Conservation (phyloP, 2,329 filamentous ascomycete genomes). For the Penicillium digitatum region DNA sequence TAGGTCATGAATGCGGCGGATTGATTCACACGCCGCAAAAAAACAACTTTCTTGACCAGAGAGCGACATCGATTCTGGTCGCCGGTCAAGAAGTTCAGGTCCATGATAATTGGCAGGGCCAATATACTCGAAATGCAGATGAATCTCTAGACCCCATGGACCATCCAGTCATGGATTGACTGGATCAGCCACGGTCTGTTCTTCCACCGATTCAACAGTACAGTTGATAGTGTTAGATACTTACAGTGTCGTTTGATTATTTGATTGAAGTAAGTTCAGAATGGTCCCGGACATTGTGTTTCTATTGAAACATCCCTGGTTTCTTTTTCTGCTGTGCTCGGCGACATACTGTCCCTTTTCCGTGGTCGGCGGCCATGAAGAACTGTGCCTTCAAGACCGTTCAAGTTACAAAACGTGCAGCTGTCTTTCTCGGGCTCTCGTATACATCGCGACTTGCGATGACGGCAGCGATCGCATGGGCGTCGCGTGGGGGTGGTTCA, state of each 20-base stretch:
- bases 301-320: background rate
- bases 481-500: background rate
- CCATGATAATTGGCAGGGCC: background rate
- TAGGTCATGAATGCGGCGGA: background rate
- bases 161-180: background rate
- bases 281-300: background rate
- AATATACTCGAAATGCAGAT: background rate
- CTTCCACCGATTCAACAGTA: background rate
- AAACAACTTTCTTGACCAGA: background rate
- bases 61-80: background rate
- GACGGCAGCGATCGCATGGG: slow-evolving; percentile 4
- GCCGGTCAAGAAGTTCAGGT: background rate
- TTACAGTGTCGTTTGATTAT: background rate
- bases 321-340: background rate
- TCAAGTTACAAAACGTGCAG: slow-evolving; percentile 2
- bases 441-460: slow-evolving; percentile 9
- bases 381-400: slow-evolving; percentile 4
- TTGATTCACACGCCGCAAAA: background rate
- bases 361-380: slow-evolving; percentile 20
- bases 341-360: background rate
- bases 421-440: background rate
- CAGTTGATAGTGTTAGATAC: background rate
- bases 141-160: background rate
- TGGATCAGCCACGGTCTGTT: background rate
- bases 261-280: background rate